Conservation (phyloP, 106 monocot genomes). For the Triglochin maritima region DNA sequence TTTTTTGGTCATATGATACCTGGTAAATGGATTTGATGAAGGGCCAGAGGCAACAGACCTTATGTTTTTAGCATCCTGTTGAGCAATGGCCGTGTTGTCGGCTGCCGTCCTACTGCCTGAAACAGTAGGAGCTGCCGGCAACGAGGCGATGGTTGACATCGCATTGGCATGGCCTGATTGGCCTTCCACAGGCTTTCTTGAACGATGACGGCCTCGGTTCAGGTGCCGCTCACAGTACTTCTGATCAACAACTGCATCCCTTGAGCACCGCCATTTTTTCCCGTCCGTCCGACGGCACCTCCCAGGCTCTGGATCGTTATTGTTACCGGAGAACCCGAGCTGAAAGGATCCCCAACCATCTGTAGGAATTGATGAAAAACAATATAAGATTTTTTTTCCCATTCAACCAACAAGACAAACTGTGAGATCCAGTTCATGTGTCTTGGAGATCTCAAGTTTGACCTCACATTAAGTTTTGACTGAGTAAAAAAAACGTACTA, state of each 20-base stretch:
- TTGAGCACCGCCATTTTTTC: slow-evolving; percentile 99
- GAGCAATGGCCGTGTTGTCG: slow-evolving; percentile 14
- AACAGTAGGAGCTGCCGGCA: slow-evolving; percentile 20
- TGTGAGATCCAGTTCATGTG: too few species aligned
- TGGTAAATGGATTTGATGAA: slow-evolving; percentile 24
- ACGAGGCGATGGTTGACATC: slow-evolving; percentile 21
- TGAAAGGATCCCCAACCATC: slow-evolving; percentile 72
- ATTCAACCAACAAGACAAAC: too few species aligned
- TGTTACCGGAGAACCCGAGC: slow-evolving; percentile 50
- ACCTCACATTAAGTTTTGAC: too few species aligned
- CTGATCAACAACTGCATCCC: slow-evolving; percentile 85
- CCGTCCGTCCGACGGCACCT: slow-evolving; percentile 96
- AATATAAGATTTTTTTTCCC: too few species aligned
- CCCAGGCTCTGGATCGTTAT: slow-evolving; percentile 77
- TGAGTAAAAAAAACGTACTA: too few species aligned
- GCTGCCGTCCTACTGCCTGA: slow-evolving; percentile 10
- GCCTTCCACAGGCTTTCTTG: slow-evolving; percentile 99
- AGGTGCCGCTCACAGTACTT: slow-evolving; percentile 96
- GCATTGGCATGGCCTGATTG: slow-evolving; percentile 63
- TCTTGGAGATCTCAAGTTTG: too few species aligned
- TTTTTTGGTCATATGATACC: slow-evolving; percentile 4
- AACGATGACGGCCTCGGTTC: slow-evolving; percentile 98
- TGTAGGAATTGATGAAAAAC: slow-evolving; percentile 6
- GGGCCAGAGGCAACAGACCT: slow-evolving; percentile 7
- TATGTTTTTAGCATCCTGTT: slow-evolving; percentile 24